Evolutionary conservation across 2,329 filamentous ascomycete genomes (phyloP).

Genomic region (Chrysoporthe cubensis): DNA sequence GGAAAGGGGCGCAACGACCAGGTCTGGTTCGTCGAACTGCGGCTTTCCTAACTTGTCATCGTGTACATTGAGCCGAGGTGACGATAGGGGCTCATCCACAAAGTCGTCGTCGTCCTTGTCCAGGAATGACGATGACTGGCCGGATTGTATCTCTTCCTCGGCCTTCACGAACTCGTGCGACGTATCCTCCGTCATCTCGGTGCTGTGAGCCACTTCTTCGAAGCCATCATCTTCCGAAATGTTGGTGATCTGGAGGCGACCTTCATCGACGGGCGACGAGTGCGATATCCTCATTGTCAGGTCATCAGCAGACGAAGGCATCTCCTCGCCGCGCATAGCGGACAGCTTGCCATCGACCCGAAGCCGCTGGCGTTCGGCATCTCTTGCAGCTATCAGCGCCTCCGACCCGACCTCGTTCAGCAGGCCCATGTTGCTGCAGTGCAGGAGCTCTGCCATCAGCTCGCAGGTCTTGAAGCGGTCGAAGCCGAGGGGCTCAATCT

Average conservation of each 20-base stretch:
- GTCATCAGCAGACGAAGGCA: constrained; percentile 61
- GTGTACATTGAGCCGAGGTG: constrained; percentile 65
- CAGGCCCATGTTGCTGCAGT: constrained; percentile 98
- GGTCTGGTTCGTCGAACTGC: constrained; percentile 58
- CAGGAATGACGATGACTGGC: constrained; percentile 46
- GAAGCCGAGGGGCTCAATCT: constrained; percentile 93
- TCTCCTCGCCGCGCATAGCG: constrained; percentile 44
- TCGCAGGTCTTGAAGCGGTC: constrained; percentile 99
- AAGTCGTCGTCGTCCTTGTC: constrained; percentile 73
- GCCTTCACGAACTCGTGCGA: constrained; percentile 71
- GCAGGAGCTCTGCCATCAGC: constrained; percentile 94
- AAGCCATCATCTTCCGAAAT: constrained; percentile 89
- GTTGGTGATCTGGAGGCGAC: constrained; percentile 79
- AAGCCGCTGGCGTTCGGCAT: constrained; percentile 79
- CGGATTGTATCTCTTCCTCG: constrained; percentile 54
- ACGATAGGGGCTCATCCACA: constrained; percentile 77
- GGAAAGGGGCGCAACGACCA: constrained; percentile 62
- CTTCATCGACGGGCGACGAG: constrained; percentile 60
- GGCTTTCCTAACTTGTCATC: constrained; percentile 58
- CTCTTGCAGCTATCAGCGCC: constrained; percentile 78
- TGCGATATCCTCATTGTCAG: constrained; percentile 62
- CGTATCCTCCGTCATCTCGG: constrained; percentile 73
- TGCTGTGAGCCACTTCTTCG: constrained; percentile 77
- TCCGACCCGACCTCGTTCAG: constrained; percentile 92
- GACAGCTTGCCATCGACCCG: constrained; percentile 76